phyloP scores from a whole-genome alignment of 2,329 filamentous ascomycete species.

The Colletotrichum incanum region DNA sequence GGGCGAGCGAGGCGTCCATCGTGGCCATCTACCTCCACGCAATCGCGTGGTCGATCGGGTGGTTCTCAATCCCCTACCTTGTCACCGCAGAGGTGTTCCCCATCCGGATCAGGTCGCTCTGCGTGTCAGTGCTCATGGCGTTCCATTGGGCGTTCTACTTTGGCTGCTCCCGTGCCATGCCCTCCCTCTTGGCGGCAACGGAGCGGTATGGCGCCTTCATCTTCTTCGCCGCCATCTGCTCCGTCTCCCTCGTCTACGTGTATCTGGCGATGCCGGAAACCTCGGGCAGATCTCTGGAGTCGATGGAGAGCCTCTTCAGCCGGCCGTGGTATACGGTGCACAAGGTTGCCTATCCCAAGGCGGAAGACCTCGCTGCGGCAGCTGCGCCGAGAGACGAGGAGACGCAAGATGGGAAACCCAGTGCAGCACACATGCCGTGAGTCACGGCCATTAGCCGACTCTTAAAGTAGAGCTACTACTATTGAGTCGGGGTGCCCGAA shows the following conservation, averaged over 20 bases:
- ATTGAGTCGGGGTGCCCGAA: too few relatives aligned
- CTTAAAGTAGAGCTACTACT: too few relatives aligned
- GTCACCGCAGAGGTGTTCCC: slow-evolving; percentile 63
- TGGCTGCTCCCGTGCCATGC: slow-evolving; percentile 53
- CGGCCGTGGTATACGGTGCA: slow-evolving; percentile 50
- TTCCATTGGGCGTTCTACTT: slow-evolving; percentile 59
- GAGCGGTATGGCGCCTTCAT: slow-evolving; percentile 46
- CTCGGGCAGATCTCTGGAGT: slow-evolving; percentile 50
- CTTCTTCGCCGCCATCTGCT: slow-evolving; percentile 36
- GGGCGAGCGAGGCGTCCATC: slow-evolving; percentile 57
- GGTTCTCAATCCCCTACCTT: slow-evolving; percentile 62
- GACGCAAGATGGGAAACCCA: neutral
- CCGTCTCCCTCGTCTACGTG: slow-evolving; percentile 46
- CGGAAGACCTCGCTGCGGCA: slow-evolving; percentile 43
- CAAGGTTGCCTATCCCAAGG: slow-evolving; percentile 50
- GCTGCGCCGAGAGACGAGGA: neutral
- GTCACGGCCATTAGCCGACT: neutral
- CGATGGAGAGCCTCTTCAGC: slow-evolving; percentile 50
- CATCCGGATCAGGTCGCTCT: slow-evolving; percentile 57
- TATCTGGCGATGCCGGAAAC: slow-evolving; percentile 54
- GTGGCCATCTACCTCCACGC: slow-evolving; percentile 61
- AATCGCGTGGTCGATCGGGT: slow-evolving; percentile 63
- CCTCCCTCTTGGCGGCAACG: slow-evolving; percentile 51
- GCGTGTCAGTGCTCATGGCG: slow-evolving; percentile 59
- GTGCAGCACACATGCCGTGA: neutral